Conservation (phyloP, 2,329 filamentous ascomycete species). For the Paraphaeosphaeria sporulosa region DNA sequence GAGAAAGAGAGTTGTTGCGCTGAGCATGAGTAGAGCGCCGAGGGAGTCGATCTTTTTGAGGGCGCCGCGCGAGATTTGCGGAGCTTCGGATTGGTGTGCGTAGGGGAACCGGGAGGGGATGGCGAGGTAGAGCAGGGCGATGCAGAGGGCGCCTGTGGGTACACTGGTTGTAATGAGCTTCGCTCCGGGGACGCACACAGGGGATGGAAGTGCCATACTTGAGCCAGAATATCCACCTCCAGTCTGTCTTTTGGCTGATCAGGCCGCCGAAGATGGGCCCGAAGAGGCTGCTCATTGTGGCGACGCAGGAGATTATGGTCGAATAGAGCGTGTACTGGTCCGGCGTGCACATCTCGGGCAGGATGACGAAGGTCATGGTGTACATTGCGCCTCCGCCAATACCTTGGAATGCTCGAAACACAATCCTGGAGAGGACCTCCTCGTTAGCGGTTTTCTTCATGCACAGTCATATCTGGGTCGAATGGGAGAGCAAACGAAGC, state of each 20-base stretch:
- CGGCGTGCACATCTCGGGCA: conserved; percentile 32
- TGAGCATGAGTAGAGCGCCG: conserved; percentile 7
- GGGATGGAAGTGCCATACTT: conserved; percentile 2
- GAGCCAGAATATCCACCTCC: conserved; percentile 43
- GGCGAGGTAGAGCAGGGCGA: background rate
- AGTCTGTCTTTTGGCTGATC: conserved; percentile 43
- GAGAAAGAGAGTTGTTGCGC: conserved; percentile 9
- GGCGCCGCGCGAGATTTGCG: background rate
- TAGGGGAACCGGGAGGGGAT: conserved; percentile 15
- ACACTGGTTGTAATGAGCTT: background rate
- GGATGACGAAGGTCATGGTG: conserved; percentile 34
- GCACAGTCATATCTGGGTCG: background rate
- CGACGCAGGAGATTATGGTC: background rate
- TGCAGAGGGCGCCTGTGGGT: background rate
- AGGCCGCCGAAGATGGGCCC: conserved; percentile 51
- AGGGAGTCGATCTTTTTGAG: conserved; percentile 8
- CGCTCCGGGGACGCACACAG: background rate
- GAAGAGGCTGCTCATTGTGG: conserved; percentile 33
- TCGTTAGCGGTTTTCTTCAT: background rate
- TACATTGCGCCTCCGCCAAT: conserved; percentile 40
- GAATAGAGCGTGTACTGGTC: conserved; percentile 9
- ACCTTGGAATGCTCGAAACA: conserved; percentile 23
- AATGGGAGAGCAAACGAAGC: background rate
- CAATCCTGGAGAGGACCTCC: conserved; percentile 31
- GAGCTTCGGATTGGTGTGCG: background rate